A percentile compares a stretch with the other conserved stretches of the same genome.
Conservation (phyloP, 495 filamentous ascomycete genomes). For the Acidiella bohemica region DNA sequence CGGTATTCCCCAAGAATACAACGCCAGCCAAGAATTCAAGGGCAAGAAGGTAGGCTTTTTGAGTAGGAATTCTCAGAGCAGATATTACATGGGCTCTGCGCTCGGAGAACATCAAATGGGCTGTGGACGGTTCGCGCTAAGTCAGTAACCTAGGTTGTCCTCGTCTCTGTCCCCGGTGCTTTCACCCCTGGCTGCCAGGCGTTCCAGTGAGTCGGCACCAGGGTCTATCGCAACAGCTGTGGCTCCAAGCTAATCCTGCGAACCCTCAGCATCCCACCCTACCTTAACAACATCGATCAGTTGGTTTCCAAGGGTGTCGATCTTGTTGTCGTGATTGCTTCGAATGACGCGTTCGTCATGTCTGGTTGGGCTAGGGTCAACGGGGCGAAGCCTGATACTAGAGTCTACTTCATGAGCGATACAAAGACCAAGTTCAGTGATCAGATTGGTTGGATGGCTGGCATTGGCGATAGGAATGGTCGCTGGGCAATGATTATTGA, state of each 20-base stretch:
- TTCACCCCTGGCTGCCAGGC: constrained; percentile 92
- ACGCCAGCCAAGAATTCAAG: constrained; percentile 75
- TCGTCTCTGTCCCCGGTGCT: constrained; percentile 83
- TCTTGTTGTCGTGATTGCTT: constrained; percentile 68
- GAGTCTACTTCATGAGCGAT: constrained; percentile 76
- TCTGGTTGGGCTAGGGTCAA: constrained; percentile 81
- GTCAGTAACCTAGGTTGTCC: constrained; percentile 42
- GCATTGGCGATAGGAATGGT: constrained; percentile 53
- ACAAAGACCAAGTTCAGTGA: constrained; percentile 63
- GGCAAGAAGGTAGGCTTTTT: constrained; percentile 81
- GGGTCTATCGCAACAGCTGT: too few species aligned
- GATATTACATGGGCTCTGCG: too few species aligned
- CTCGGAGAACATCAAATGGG: too few species aligned
- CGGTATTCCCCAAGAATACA: constrained; percentile 64
- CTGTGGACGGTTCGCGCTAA: too few species aligned
- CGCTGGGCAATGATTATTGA: constrained; percentile 81
- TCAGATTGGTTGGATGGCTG: constrained; percentile 67
- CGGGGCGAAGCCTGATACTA: constrained; percentile 40
- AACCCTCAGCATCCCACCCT: constrained; percentile 76
- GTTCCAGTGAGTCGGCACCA: too few species aligned
- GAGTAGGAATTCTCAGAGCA: too few species aligned
- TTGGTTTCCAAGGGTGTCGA: constrained; percentile 80
- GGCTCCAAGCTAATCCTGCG: too few species aligned
- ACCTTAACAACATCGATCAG: constrained; percentile 57
- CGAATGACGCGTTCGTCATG: constrained; percentile 52